These are phyloP conservation scores for Colletotrichum phormii DNA, from an alignment of 2,329 filamentous ascomycete species.

Conservation along the genomic window DNA sequence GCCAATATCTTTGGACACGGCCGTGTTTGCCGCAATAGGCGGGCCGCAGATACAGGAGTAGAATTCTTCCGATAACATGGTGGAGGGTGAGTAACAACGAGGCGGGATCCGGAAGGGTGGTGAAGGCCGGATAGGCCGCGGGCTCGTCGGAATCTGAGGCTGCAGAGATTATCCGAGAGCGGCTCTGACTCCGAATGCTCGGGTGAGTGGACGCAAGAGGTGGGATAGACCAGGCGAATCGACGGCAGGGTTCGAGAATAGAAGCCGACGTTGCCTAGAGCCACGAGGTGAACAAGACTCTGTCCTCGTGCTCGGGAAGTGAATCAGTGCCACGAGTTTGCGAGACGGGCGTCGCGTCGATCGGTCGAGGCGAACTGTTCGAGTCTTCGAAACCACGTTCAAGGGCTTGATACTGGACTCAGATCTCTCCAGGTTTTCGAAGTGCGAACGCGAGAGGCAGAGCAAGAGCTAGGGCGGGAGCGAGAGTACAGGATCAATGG, in stretches of 20 bases:
- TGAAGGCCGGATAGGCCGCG: slow-evolving; percentile 1
- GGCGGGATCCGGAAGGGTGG: slow-evolving; percentile 7
- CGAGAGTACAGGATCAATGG: neutral
- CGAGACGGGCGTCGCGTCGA: neutral
- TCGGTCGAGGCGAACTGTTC: neutral
- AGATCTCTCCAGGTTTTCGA: slow-evolving; percentile 1
- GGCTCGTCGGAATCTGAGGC: slow-evolving; percentile 7
- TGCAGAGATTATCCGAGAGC: slow-evolving; percentile 15
- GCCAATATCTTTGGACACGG: slow-evolving; percentile 81
- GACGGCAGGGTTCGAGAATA: slow-evolving; percentile 5
- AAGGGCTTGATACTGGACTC: neutral
- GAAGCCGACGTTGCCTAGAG: neutral
- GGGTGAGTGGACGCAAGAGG: slow-evolving; percentile 22
- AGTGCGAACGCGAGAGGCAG: neutral
- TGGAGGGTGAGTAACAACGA: slow-evolving; percentile 10
- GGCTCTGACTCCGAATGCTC: slow-evolving; percentile 5
- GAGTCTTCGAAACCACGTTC: slow-evolving; percentile 31
- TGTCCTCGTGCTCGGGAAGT: neutral
- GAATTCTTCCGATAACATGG: slow-evolving; percentile 71
- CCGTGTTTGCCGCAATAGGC: slow-evolving; percentile 70
- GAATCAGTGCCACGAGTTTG: slow-evolving; percentile 21
- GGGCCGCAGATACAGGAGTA: slow-evolving; percentile 69
- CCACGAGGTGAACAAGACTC: slow-evolving; percentile 7
- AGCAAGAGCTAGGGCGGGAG: neutral
- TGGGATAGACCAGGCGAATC: neutral